Conservation (phyloP, 2,329 filamentous ascomycete genomes). For the Parascedosporium putredinis region DNA sequence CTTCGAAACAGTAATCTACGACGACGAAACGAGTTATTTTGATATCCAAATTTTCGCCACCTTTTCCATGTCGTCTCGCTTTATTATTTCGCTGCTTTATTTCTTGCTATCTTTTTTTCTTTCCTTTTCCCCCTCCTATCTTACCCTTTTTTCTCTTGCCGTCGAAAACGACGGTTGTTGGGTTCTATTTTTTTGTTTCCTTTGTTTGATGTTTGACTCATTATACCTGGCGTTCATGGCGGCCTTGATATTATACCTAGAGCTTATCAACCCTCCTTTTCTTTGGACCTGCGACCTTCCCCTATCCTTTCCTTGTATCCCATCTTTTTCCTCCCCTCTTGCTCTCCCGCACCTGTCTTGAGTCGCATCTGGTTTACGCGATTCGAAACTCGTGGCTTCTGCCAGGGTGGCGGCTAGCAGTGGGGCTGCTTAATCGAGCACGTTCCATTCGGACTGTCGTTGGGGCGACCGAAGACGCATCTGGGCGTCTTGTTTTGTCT, state of each 20-base stretch:
- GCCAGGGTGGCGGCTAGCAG: neutral
- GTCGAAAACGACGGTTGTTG: neutral
- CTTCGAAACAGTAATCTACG: slow-evolving; percentile 1
- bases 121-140: neutral
- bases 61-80: slow-evolving; percentile 4
- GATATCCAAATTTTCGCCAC: slow-evolving; percentile 2
- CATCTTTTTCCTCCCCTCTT: slow-evolving; percentile 4
- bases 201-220: slow-evolving; percentile 14
- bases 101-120: slow-evolving; percentile 4
- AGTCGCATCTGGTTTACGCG: neutral
- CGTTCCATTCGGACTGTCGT: slow-evolving; percentile 1
- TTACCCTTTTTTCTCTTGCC: slow-evolving; percentile 8
- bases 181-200: slow-evolving; percentile 16
- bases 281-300: neutral
- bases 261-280: too few relatives aligned
- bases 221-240: slow-evolving; percentile 11
- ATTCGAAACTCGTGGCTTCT: neutral
- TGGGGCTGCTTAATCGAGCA: neutral
- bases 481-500: neutral
- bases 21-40: slow-evolving; percentile 7
- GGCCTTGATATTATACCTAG: slow-evolving; percentile 12
- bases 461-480: neutral
- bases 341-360: neutral
- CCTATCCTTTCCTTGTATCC: slow-evolving; percentile 7
- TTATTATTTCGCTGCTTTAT: slow-evolving; percentile 4